A percentile compares a stretch with the other conserved stretches of the same genome.
phyloP scores from a whole-genome alignment of 257 asterid species.

The Solanum appendiculatum region DNA sequence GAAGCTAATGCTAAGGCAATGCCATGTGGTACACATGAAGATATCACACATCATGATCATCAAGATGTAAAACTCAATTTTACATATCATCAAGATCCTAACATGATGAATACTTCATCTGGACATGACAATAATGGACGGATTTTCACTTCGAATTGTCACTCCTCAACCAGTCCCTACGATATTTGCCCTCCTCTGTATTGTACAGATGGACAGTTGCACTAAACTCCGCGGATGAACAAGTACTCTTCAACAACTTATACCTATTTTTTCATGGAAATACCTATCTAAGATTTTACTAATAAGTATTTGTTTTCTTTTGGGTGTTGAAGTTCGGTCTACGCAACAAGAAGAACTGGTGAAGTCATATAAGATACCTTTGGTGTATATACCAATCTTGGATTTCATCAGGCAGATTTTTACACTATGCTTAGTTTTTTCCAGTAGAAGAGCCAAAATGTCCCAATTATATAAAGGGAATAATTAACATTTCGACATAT shows the following conservation, averaged over 20 bases:
- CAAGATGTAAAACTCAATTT: slow-evolving; percentile 22
- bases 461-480: background rate
- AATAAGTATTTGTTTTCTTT: background rate
- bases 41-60: slow-evolving; percentile 43
- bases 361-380: slow-evolving; percentile 41
- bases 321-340: background rate
- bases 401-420: slow-evolving; percentile 29
- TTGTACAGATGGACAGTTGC: slow-evolving; percentile 3
- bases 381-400: slow-evolving; percentile 28
- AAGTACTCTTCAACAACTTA: background rate
- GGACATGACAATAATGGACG: background rate
- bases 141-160: slow-evolving; percentile 1
- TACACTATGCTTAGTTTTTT: background rate
- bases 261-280: background rate
- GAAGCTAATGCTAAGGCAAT: slow-evolving; percentile 22
- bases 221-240: background rate
- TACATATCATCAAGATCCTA: background rate
- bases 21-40: slow-evolving; percentile 39
- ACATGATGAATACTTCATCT: background rate
- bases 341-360: slow-evolving; percentile 30
- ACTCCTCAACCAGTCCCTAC: background rate
- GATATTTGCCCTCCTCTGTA: slow-evolving; percentile 3
- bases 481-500: background rate
- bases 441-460: slow-evolving; percentile 1
- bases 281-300: background rate